Conservation (phyloP, 495 filamentous ascomycete genomes). For the Annulohypoxylon maeteangense region DNA sequence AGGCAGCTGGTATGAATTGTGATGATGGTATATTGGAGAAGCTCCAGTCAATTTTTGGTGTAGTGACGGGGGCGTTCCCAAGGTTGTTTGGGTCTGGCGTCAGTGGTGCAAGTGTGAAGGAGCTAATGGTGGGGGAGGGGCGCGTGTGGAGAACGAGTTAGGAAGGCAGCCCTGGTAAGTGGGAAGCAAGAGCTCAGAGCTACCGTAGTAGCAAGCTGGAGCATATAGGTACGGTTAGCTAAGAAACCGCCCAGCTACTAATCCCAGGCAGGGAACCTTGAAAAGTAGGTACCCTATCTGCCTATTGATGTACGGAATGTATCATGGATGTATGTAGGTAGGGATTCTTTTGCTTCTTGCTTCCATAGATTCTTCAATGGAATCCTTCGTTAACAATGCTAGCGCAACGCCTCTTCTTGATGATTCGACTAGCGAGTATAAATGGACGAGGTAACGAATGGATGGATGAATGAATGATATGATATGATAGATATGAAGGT, state of each 20-base stretch:
- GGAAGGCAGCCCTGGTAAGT: constrained; percentile 34
- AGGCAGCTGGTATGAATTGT: constrained; percentile 27
- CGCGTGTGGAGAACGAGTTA: constrained; percentile 35
- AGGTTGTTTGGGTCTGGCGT: constrained; percentile 34
- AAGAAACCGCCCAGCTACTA: constrained; percentile 3
- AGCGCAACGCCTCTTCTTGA: background rate
- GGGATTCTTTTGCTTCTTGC: background rate
- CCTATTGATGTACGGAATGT: background rate
- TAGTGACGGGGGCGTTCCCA: constrained; percentile 26
- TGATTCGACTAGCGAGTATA: background rate
- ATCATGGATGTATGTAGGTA: background rate
- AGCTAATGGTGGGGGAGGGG: constrained; percentile 45
- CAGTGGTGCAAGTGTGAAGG: constrained; percentile 34
- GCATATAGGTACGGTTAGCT: background rate
- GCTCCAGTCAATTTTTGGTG: constrained; percentile 39
- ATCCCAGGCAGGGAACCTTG: constrained; percentile 9
- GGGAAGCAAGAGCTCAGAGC: constrained; percentile 23
- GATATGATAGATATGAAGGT: background rate
- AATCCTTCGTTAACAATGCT: background rate
- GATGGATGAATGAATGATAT: background rate
- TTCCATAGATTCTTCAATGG: background rate
- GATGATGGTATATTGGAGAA: constrained; percentile 40
- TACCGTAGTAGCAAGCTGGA: constrained; percentile 17
- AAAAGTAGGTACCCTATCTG: background rate
- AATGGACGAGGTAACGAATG: background rate